Conservation (phyloP, 2,329 filamentous ascomycete species). For the Aspergillus pseudoterreus region DNA sequence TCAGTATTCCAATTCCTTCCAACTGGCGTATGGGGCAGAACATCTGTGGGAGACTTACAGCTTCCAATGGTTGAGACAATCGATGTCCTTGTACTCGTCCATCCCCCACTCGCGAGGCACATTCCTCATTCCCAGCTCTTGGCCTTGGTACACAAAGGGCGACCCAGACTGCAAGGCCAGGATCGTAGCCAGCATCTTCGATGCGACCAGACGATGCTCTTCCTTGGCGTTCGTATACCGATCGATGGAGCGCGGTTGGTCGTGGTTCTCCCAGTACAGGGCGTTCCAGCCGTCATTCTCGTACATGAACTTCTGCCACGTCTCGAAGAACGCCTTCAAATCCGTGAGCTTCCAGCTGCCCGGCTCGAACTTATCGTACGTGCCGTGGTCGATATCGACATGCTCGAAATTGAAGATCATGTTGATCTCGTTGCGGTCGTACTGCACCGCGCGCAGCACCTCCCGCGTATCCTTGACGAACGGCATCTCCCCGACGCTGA, state of each 20-base stretch:
- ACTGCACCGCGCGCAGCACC: constrained; percentile 52
- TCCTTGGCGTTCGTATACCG: constrained; percentile 53
- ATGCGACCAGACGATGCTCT: constrained; percentile 47
- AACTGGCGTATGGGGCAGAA: no score
- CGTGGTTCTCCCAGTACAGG: constrained; percentile 64
- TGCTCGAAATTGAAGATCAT: constrained; percentile 74
- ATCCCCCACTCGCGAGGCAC: constrained; percentile 59
- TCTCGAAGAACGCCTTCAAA: constrained; percentile 52
- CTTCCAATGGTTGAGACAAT: constrained; percentile 56
- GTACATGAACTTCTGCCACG: constrained; percentile 59
- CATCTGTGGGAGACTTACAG: constrained; percentile 17
- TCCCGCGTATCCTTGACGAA: constrained; percentile 47
- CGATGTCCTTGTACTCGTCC: constrained; percentile 66
- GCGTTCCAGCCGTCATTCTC: constrained; percentile 62
- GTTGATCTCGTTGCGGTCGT: constrained; percentile 57
- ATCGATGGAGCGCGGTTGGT: constrained; percentile 59
- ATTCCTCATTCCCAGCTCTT: constrained; percentile 66
- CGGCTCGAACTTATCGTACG: constrained; percentile 49
- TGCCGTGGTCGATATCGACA: constrained; percentile 56
- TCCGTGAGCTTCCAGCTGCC: constrained; percentile 48
- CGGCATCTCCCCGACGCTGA: constrained; percentile 62
- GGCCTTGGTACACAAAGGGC: constrained; percentile 66
- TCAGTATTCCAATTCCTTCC: neutral
- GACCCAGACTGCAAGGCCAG: constrained; percentile 58
- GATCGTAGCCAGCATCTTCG: constrained; percentile 59